Evolutionary conservation across 129 eudicot species (phyloP), one percentile per base, ranked within the genome.

Genomic region (Tanacetum coccineum): DNA sequence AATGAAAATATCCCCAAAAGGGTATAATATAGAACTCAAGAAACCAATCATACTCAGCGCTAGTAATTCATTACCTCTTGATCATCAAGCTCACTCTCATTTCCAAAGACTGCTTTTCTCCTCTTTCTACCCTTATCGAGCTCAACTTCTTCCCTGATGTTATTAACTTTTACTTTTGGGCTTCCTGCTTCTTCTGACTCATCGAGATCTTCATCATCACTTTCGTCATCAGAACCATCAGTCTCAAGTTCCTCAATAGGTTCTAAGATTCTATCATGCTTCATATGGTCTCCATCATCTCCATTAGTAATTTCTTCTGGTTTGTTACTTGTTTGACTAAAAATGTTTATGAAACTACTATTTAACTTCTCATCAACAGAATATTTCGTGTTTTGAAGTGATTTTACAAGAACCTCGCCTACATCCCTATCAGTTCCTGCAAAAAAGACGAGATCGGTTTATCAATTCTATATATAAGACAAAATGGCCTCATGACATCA

Each of bases 341-440:
- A 89, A 62, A 94, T 62, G 21, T 75, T 74, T 39, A 94, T 89
- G 77, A 70, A 82, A 78, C 96, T 84, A 67, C 84, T 57, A 64
- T 86, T 83, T 25, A 89, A 65, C 74, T 87, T 86, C 74, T 86
- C 92, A 48, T 94, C 90, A 44, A 86, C 72, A 2, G 95, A 79
- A 76, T 79, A 84, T 61, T 81, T 83, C 20, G 95, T 84, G 59
- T 88, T 84, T 70, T 94, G 99, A 60, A 94, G 87, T 42, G 92
- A 82, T 74, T 89, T 90, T 47, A 94, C 99, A 65, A 94, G 56
- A 49, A 63, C 95, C 65, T 70, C 89, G n/a, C 99, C 99, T 49
- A 84, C 89, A 79, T 94, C 99, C 28, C 71, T 85, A 32, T 82
- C 80, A 17, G 82, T 79, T 74, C 84, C 98, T 92, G 93, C 4